Evolutionary conservation across 345 rosid genomes (phyloP).

Genomic region (Aquilaria malaccensis): DNA sequence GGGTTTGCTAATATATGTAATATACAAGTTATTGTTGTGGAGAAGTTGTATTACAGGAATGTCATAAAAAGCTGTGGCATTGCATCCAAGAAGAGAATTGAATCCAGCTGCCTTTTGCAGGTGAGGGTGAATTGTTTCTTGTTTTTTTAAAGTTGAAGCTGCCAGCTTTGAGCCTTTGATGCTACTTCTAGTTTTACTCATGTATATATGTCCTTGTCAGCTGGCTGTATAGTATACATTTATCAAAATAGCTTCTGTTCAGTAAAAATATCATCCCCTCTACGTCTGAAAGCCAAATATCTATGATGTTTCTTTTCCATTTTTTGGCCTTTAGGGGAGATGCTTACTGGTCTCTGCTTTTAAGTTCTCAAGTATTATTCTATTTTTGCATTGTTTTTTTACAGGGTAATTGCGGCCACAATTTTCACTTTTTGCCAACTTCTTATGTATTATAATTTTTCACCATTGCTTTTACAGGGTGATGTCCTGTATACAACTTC

Average conservation of each 20-base stretch:
- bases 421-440: background rate
- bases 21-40: slow-evolving; percentile 53
- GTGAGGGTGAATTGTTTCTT: slow-evolving; percentile 26
- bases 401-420: background rate
- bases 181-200: background rate
- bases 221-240: background rate
- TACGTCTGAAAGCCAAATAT: no score
- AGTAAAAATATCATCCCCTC: no score
- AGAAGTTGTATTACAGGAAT: slow-evolving; percentile 62
- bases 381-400: background rate
- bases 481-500: slow-evolving; percentile 51
- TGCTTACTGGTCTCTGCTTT: slow-evolving; percentile 4
- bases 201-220: background rate
- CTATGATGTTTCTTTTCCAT: no score
- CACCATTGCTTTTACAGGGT: slow-evolving; percentile 43
- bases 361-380: no score
- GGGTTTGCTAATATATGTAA: slow-evolving; percentile 34
- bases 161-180: no score
- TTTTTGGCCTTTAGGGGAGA: slow-evolving; percentile 8
- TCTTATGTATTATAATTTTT: background rate
- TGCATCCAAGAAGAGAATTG: slow-evolving; percentile 40
- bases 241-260: no score
- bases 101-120: slow-evolving; percentile 69
- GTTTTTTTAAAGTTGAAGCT: no score
- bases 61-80: slow-evolving; percentile 39